Conservation (phyloP, 2,329 filamentous ascomycete genomes). For the Tolypocladium sp. region DNA sequence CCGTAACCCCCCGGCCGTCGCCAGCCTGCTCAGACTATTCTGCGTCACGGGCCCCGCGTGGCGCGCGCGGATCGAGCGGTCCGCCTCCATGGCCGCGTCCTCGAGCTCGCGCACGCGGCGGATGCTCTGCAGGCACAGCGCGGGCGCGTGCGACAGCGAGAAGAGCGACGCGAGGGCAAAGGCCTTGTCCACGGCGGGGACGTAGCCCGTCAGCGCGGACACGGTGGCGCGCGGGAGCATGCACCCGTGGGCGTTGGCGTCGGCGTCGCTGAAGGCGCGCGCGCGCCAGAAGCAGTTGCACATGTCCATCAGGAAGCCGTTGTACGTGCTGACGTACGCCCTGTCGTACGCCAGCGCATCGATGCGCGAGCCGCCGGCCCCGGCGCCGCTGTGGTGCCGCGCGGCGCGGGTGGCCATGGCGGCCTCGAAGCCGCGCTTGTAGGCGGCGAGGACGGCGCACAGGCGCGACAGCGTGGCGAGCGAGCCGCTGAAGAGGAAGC, state of each 20-base stretch:
- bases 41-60: constrained; percentile 65
- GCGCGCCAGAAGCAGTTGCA: constrained; percentile 78
- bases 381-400: constrained; percentile 8
- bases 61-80: constrained; percentile 31
- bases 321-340: constrained; percentile 60
- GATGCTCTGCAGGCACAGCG: constrained; percentile 46
- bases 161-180: constrained; percentile 42
- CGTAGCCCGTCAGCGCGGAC: constrained; percentile 35
- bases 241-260: constrained; percentile 54
- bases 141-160: constrained; percentile 49
- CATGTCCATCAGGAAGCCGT: constrained; percentile 78
- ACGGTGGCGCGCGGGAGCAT: constrained; percentile 36
- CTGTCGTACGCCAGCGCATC: constrained; percentile 40
- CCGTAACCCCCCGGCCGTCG: constrained; percentile 53
- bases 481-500: constrained; percentile 57
- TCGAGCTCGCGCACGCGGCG: constrained; percentile 47
- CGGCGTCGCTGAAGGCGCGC: constrained; percentile 56
- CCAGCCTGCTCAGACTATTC: constrained; percentile 52
- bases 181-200: constrained; percentile 35
- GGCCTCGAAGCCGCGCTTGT: constrained; percentile 66
- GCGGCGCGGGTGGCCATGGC: constrained; percentile 38
- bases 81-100: constrained; percentile 37
- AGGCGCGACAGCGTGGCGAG: constrained; percentile 57
- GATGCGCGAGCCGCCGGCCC: constrained; percentile 11
- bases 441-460: constrained; percentile 58